Evolutionary conservation across 2,329 filamentous ascomycete genomes (phyloP).

Genomic region (Aspergillus uvarum): DNA sequence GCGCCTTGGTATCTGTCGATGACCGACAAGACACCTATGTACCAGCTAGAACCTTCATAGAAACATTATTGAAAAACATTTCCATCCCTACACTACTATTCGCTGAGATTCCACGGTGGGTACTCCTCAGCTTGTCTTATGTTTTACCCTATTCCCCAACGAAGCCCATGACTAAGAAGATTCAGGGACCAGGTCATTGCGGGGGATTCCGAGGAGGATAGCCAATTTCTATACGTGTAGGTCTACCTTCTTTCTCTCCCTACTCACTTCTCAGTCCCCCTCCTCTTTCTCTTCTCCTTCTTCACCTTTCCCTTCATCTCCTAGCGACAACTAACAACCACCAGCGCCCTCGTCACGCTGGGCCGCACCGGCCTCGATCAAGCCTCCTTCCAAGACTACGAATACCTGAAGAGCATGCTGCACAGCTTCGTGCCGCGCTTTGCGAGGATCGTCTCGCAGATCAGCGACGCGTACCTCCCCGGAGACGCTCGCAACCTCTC

Average conservation of each 20-base stretch:
- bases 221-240: background rate
- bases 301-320: background rate
- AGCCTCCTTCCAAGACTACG: conserved; percentile 1
- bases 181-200: background rate
- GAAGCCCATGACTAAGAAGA: background rate
- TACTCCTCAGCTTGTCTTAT: background rate
- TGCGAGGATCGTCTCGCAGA: background rate
- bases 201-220: background rate
- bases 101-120: conserved; percentile 4
- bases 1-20: background rate
- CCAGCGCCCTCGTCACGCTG: background rate
- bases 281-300: background rate
- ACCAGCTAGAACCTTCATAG: background rate
- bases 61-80: conserved; percentile 6
- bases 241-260: background rate
- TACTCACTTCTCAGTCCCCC: background rate
- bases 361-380: conserved; percentile 4
- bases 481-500: conserved; percentile 3
- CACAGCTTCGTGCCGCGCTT: conserved; percentile 2
- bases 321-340: background rate
- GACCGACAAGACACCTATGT: background rate
- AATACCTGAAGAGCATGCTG: conserved; percentile 7
- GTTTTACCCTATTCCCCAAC: no score
- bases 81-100: background rate
- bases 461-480: background rate